Evolutionary conservation across 2,329 filamentous ascomycete genomes (phyloP), one percentile per base, ranked within the genome.

Genomic region (Daldinia sp.): DNA sequence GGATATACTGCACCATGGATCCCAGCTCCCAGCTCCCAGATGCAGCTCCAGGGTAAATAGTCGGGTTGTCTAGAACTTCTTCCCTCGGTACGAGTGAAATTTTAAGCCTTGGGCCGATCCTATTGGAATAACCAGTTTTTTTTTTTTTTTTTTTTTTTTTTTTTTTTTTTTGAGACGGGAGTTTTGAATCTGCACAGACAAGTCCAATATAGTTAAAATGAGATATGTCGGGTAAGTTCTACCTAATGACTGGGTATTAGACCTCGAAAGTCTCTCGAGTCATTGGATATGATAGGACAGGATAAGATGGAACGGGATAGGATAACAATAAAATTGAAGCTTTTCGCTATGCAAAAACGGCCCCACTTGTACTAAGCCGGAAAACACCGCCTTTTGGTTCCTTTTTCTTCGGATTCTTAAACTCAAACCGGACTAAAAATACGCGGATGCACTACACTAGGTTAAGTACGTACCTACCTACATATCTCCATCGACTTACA

Each of bases 1-100:
- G 89, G 69, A 90, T 85, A 80, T 92, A 93, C 76, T 90, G 88
- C 30, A 91, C 88, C 89, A 92, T 92, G 33, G 33, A 39, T 39
- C 13, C 33, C 33, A 35, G 33, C 33, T 35, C 33, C 6, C 20
- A 23, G 20, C 20, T 5, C 30, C 30, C 5, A 33, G 3, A 1
- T 33, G 1, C 30, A 9, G 7, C 30, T 33, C 30, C 33, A 35
- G 33, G 3, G 18, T 12, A 46, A 61, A 50, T 28, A 23, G 33
- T n/a, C 9, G 6, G 6, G 30, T 33, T 6, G 30, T 33, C 30
- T 33, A 35, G 33, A 35, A 23, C 2, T 23, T 23, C 20, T 2
- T 23, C 20, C 20, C 20, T 23, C 20, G 20, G 20, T 23, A 23
- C 20, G 20, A 23, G 20, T 6, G 33, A 35, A n/a, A n/a, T n/a